Evolutionary conservation across 1,139 yeast species (phyloP), one percentile per base, ranked within the genome.

Genomic region (Pichia sp.): DNA sequence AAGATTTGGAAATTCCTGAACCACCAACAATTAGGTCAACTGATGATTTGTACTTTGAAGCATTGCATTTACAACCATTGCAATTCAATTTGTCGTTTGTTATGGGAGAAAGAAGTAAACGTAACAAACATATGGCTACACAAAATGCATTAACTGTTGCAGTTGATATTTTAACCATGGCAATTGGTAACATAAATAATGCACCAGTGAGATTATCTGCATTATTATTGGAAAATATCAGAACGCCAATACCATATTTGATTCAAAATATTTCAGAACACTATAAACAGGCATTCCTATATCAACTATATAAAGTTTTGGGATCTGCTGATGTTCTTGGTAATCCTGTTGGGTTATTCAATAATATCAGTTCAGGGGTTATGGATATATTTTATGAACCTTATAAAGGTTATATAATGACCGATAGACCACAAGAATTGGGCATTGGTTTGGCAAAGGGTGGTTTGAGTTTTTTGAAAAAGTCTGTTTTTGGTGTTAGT

Each of bases 311-410:
- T 66, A 90, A 88, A 66, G 82, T 94, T 48, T 72, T 94, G 41
- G 99, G 99, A 0, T 88, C 97, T 20, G 98, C 98, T 0, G 98
- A 94, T 66, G 79, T 94, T 58, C 71, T 94, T 47, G 99, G 98
- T 29, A 92, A 94, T 57, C 99, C 99, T 0, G 97, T 94, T 34
- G 98, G 98, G 1, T 70, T 94, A 51, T 94, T 92, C 68, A 94
- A 88, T 61, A 89, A 90, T 56, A 71, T 94, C 51, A 84, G 96
- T 50, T 88, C 97, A 0, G 98, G 99, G 44, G 95, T 92, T 11
- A 78, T 89, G 76, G 99, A 94, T 66, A 85, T 92, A 38, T 94
- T 94, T 64, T 94, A 94, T 63, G 98, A 92, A 61, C 99, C 99
- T 1, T 94, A 92, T 60, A 94, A 89, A 62, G 99, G 99, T 0